Evolutionary conservation across 257 asterid species (phyloP).

Genomic region (Ballota nigra): DNA sequence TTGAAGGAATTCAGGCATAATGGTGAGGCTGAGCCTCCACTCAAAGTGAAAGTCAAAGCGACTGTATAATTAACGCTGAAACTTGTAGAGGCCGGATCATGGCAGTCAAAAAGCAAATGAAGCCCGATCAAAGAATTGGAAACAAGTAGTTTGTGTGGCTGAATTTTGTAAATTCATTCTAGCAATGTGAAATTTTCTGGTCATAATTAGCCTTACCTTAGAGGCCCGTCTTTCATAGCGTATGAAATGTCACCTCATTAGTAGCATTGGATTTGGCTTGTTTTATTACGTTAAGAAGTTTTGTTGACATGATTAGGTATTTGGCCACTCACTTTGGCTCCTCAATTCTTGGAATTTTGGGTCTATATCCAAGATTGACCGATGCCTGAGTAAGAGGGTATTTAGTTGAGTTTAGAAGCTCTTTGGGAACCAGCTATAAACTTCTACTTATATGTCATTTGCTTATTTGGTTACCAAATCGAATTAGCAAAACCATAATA

Average conservation of each 20-base stretch:
- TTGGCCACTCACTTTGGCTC: background rate
- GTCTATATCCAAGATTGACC: no score
- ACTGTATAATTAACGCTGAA: constrained; percentile 15
- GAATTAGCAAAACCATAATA: no score
- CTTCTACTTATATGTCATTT: no score
- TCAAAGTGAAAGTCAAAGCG: constrained; percentile 24
- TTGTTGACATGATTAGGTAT: background rate
- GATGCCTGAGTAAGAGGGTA: no score
- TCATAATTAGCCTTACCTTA: background rate
- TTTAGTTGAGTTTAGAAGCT: no score
- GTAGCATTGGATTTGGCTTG: background rate
- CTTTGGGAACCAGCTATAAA: no score
- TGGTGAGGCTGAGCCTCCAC: constrained; percentile 21
- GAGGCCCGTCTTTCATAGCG: background rate
- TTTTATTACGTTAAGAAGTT: background rate
- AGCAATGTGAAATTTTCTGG: background rate
- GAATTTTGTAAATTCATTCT: background rate
- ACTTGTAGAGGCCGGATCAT: background rate
- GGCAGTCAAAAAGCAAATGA: background rate
- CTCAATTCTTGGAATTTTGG: background rate
- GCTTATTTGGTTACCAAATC: no score
- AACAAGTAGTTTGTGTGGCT: background rate
- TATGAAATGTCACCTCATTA: background rate
- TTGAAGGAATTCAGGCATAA: constrained; percentile 38
- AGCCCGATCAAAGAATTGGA: background rate